phyloP scores from a whole-genome alignment of 1,284 basidiomycete genomes.

The Trametes polyzona region DNA sequence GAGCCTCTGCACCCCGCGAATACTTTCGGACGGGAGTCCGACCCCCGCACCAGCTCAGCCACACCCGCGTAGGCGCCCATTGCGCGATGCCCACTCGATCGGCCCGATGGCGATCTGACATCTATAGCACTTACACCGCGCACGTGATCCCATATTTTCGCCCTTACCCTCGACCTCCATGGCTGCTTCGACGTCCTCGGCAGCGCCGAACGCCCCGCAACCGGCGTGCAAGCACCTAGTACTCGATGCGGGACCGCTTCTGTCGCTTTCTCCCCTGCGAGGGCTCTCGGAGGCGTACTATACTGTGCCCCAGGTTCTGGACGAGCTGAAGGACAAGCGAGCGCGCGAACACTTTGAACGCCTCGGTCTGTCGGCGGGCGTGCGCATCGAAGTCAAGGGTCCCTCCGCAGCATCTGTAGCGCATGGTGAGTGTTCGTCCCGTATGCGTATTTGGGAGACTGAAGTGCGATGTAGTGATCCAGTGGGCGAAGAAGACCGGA shows the following conservation, averaged over 20 bases:
- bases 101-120: constrained; percentile 17
- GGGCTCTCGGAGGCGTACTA: constrained; percentile 83
- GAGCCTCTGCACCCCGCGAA: background rate
- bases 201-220: constrained; percentile 18
- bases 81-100: constrained; percentile 8
- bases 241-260: constrained; percentile 90
- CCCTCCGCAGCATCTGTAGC: constrained; percentile 77
- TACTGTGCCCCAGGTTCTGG: constrained; percentile 88
- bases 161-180: constrained; percentile 25
- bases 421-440: constrained; percentile 59
- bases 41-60: background rate
- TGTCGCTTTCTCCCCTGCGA: constrained; percentile 84
- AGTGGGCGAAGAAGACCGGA: constrained; percentile 94
- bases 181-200: constrained; percentile 30
- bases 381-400: constrained; percentile 73
- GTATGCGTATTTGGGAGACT: constrained; percentile 2
- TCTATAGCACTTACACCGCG: constrained; percentile 2
- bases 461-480: constrained; percentile 63
- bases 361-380: constrained; percentile 73
- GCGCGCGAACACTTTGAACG: constrained; percentile 86
- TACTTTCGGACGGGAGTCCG: constrained; percentile 21
- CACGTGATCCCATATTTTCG: constrained; percentile 28
- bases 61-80: constrained; percentile 5
- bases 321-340: constrained; percentile 86
- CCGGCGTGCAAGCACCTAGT: constrained; percentile 78